These are phyloP conservation scores for Hemileccinum impolitum DNA, from an alignment of 768 basidiomycete genomes.

Conservation along the genomic window DNA sequence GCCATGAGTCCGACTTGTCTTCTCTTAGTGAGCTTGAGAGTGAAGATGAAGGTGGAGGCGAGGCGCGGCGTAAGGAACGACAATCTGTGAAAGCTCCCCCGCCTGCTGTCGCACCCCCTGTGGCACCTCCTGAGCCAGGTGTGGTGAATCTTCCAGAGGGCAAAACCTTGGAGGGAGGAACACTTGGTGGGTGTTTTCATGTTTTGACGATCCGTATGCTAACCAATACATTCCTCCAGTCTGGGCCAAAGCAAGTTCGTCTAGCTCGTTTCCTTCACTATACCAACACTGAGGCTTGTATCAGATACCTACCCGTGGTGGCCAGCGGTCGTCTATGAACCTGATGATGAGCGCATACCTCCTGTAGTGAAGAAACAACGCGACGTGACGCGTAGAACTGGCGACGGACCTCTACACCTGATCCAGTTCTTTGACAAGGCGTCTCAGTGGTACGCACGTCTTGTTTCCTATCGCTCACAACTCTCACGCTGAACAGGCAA, in stretches of 20 bases:
- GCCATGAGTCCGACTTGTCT: constrained; percentile 42
- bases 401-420: constrained; percentile 50
- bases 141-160: constrained; percentile 34
- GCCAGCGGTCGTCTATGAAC: constrained; percentile 75
- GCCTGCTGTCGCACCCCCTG: constrained; percentile 6
- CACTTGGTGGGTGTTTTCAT: constrained; percentile 50
- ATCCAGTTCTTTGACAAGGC: constrained; percentile 78
- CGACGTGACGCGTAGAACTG: constrained; percentile 31
- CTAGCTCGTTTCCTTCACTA: neutral
- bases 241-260: constrained; percentile 77
- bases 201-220: neutral
- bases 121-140: constrained; percentile 26
- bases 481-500: constrained; percentile 45
- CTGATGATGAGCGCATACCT: constrained; percentile 59
- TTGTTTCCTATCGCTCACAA: neutral
- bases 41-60: constrained; percentile 18
- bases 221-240: constrained; percentile 41
- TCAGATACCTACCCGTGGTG: constrained; percentile 83
- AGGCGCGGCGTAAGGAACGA: constrained; percentile 5
- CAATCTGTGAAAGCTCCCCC: neutral
- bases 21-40: constrained; percentile 44
- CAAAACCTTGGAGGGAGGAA: constrained; percentile 48
- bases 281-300: constrained; percentile 7
- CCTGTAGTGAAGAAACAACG: constrained; percentile 28
- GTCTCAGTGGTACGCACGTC: constrained; percentile 52